Evolutionary conservation across 2,329 filamentous ascomycete species (phyloP).

Genomic region (Ophiostoma novo-ulmi): DNA sequence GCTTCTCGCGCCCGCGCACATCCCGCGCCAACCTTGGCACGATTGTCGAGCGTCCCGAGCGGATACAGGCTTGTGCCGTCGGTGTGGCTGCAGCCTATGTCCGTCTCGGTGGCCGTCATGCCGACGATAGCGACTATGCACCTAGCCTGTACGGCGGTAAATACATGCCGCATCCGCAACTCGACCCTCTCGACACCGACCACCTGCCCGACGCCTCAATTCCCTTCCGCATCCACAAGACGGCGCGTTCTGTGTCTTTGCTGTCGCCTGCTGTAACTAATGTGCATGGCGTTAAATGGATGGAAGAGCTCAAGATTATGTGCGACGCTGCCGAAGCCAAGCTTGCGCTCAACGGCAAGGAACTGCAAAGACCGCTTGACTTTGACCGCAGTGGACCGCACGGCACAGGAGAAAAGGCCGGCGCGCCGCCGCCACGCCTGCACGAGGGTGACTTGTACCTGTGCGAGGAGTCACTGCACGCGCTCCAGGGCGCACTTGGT

Average conservation of each 20-base stretch:
- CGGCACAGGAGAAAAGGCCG: not conserved
- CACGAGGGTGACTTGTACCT: conserved; percentile 87
- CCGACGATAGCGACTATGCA: conserved; percentile 50
- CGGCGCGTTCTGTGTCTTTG: conserved; percentile 64
- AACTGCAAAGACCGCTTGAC: conserved; percentile 62
- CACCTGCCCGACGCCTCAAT: conserved; percentile 53
- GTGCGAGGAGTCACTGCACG: conserved; percentile 76
- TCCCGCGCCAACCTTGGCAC: conserved; percentile 64
- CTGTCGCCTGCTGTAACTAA: conserved; percentile 75
- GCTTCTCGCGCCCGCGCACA: conserved; percentile 77
- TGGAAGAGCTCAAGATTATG: conserved; percentile 83
- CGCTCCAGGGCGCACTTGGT: conserved; percentile 85
- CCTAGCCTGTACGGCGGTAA: not conserved
- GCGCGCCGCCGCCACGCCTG: not conserved
- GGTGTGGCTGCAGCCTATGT: conserved; percentile 86
- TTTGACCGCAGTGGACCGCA: conserved; percentile 42
- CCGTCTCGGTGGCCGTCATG: conserved; percentile 75
- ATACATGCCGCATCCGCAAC: conserved; percentile 61
- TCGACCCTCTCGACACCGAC: conserved; percentile 41
- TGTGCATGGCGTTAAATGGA: conserved; percentile 88
- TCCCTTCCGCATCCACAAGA: conserved; percentile 83
- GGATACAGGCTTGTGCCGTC: conserved; percentile 75
- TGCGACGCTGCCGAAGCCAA: conserved; percentile 75
- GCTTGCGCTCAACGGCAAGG: conserved; percentile 70
- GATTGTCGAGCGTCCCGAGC: conserved; percentile 90